Evolutionary conservation across 108 stramenopile genomes (phyloP).

Genomic region (Cyclotella kingstonii): DNA sequence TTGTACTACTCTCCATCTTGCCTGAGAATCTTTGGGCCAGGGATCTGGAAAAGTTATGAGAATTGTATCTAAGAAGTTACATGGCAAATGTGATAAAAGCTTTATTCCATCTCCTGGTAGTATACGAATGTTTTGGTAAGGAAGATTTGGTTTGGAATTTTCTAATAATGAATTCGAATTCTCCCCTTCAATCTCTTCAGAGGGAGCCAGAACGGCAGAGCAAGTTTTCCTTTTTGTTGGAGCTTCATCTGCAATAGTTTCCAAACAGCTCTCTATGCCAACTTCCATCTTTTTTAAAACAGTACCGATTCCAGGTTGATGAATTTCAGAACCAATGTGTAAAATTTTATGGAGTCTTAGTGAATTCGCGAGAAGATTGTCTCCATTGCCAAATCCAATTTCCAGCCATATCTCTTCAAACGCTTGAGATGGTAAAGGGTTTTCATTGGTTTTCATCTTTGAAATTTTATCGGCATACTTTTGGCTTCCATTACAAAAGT

Average conservation of each 20-base stretch:
- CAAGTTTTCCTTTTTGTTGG: conserved; percentile 3
- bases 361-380: conserved; percentile 60
- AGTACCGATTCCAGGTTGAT: conserved; percentile 54
- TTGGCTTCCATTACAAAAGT: not conserved
- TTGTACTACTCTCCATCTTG: conserved; percentile 58
- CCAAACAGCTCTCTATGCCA: not conserved
- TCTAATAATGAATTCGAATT: not conserved
- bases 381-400: conserved; percentile 72
- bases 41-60: conserved; percentile 79
- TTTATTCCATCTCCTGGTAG: conserved; percentile 70
- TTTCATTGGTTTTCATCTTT: conserved; percentile 15
- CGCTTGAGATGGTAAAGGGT: conserved; percentile 12
- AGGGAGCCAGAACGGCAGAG: not conserved
- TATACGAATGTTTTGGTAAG: conserved; percentile 56
- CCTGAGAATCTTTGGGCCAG: conserved; percentile 50
- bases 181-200: not conserved
- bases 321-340: conserved; percentile 66
- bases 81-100: conserved; percentile 51
- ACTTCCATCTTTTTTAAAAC: conserved; percentile 39
- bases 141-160: not conserved
- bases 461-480: conserved; percentile 30
- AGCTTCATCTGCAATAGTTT: not conserved
- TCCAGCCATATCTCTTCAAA: conserved; percentile 56
- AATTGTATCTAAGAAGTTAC: conserved; percentile 46
- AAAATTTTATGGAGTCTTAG: conserved; percentile 30